Evolutionary conservation across 331 rosid species (phyloP).

Genomic region (Rosa hybrid): DNA sequence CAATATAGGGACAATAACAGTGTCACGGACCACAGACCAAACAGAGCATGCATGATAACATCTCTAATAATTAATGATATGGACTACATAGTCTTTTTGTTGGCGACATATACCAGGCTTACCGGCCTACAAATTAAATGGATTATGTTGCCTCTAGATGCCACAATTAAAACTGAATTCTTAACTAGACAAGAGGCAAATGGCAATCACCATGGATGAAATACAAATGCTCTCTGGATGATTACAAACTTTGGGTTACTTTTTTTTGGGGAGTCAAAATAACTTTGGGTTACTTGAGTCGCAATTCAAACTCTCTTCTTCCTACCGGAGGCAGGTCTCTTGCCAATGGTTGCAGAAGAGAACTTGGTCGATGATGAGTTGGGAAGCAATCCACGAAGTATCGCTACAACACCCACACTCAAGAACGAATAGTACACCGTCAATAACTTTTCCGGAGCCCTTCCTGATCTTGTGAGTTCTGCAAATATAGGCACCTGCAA

Average conservation of each 20-base stretch:
- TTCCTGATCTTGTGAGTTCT: constrained; percentile 50
- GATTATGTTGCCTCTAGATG: neutral
- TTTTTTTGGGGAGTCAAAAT: neutral
- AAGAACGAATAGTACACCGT: constrained; percentile 50
- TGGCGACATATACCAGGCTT: neutral
- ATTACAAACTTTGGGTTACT: neutral
- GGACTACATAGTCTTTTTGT: neutral
- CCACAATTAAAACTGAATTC: neutral
- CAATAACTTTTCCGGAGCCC: constrained; percentile 58
- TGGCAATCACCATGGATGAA: neutral
- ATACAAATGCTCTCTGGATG: neutral
- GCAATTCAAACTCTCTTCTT: constrained; percentile 55
- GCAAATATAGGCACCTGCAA: constrained; percentile 60
- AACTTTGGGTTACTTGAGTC: neutral
- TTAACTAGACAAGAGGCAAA: neutral
- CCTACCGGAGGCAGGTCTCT: constrained; percentile 36
- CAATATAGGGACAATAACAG: too few species aligned
- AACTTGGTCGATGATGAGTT: constrained; percentile 21
- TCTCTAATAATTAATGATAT: neutral
- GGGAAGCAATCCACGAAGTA: constrained; percentile 55
- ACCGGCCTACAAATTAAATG: neutral
- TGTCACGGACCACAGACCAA: neutral
- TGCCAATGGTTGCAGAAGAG: constrained; percentile 20
- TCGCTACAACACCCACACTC: constrained; percentile 59
- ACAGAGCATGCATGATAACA: neutral